Evolutionary conservation across 2,329 filamentous ascomycete genomes (phyloP), one percentile per base, ranked within the genome.

Genomic region (Pseudophaeomoniella oleicola): DNA sequence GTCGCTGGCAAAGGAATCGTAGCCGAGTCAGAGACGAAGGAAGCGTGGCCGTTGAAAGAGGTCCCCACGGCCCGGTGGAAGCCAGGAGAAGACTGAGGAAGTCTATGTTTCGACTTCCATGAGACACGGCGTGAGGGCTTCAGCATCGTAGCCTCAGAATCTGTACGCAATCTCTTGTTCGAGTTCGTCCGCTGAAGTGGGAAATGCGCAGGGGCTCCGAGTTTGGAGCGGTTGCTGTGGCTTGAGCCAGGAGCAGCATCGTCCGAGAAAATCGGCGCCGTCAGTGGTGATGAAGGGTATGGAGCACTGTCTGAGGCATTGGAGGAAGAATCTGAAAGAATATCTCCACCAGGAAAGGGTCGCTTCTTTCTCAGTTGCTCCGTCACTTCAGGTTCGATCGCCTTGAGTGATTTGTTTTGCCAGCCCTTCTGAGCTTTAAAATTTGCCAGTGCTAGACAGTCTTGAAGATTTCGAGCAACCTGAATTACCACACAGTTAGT

Each of bases 401-500:
- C 78, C 55, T 86, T 83, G 52, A 92, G 74, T 44, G 81, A 83
- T 55, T 93, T 72, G 58, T 90, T 83, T 60, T 94, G 81, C 78
- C 86, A 92, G 56, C 87, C 87, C 64, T 93, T 81, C 62, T 92
- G 86, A 47, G 90, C 86, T 65, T 96, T 96, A 72, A 94, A 90
- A 60, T 92, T 90, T 55, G 90, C 90, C 45, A 96, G 75, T 40
- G 90, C 88, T 41, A 98, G 76, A 44, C 88, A 84, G 65, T 93
- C 86, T 63, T 96, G 86, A 38, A 98, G 69, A 52, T 81, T 82
- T 56, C 88, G 73, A 50, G 87, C 90, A 66, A 98, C 93, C 90
- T 96, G 55, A 38, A 50, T 18, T n/a, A 12, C 4, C 17, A 18
- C n/a, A 30, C 34, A 17, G 50, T 44, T 49, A 42, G 35, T 41